Conservation (phyloP, 495 filamentous ascomycete species). For the Letharia lupina region DNA sequence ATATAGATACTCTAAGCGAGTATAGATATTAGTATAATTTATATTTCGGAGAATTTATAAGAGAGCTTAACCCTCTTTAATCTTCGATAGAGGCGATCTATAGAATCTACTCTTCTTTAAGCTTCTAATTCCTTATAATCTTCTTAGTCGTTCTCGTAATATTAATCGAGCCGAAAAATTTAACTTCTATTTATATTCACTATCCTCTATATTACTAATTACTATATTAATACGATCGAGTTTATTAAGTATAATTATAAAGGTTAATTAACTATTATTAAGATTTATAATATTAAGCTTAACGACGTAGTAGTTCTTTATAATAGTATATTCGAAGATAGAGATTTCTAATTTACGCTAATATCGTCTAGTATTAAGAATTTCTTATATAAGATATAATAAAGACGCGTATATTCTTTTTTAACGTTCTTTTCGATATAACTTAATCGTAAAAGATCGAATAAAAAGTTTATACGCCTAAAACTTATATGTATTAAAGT, state of each 20-base stretch:
- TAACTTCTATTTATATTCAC: conserved; percentile 21
- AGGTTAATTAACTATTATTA: conserved; percentile 25
- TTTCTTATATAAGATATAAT: neutral
- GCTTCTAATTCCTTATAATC: too few relatives aligned
- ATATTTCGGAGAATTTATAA: too few relatives aligned
- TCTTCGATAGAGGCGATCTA: too few relatives aligned
- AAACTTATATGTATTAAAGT: neutral
- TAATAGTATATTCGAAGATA: conserved; percentile 18
- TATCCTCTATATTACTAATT: conserved; percentile 35
- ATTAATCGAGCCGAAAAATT: conserved; percentile 25
- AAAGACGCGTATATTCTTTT: neutral
- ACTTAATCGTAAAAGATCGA: neutral
- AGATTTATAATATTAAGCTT: conserved; percentile 28
- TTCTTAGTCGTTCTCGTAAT: conserved; percentile 37
- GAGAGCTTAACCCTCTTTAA: too few relatives aligned
- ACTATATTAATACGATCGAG: conserved; percentile 33
- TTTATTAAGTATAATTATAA: conserved; percentile 25
- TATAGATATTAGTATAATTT: too few relatives aligned
- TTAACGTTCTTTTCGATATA: neutral
- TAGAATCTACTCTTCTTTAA: too few relatives aligned
- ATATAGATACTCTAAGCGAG: too few relatives aligned
- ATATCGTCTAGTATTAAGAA: too few relatives aligned
- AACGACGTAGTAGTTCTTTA: conserved; percentile 22
- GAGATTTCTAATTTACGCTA: conserved; percentile 27
- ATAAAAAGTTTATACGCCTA: neutral